Evolutionary conservation across 306 rosid species (phyloP).

Genomic region (Crotalaria pallida): DNA sequence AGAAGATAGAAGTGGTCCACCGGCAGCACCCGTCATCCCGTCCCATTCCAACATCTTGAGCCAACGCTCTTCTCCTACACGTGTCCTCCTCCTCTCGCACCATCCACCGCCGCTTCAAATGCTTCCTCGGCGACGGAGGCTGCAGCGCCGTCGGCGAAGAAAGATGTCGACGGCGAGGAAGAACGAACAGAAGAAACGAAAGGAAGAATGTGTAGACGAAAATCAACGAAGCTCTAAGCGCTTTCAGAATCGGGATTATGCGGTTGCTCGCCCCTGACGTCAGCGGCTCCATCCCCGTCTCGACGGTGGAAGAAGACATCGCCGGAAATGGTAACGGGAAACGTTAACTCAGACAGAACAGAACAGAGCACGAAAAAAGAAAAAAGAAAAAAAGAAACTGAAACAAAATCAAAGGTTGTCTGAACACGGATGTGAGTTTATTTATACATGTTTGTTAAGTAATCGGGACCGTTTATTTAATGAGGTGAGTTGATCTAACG

Average conservation of each 20-base stretch:
- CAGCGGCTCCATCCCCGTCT: slow-evolving; percentile 71
- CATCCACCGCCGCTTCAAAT: slow-evolving; percentile 46
- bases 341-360: background rate
- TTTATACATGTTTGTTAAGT: background rate
- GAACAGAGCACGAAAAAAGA: too few relatives aligned
- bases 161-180: slow-evolving; percentile 56
- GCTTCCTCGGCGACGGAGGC: slow-evolving; percentile 43
- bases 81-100: slow-evolving; percentile 83
- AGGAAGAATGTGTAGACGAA: slow-evolving; percentile 58
- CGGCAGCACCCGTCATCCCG: slow-evolving; percentile 43
- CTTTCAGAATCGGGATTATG: slow-evolving; percentile 73
- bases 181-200: slow-evolving; percentile 46
- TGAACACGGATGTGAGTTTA: background rate
- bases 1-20: slow-evolving; percentile 60
- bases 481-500: background rate
- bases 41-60: slow-evolving; percentile 60
- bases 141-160: slow-evolving; percentile 1
- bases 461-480: background rate
- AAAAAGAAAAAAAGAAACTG: background rate
- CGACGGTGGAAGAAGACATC: slow-evolving; percentile 52
- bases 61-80: slow-evolving; percentile 63
- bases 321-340: background rate
- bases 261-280: slow-evolving; percentile 99
- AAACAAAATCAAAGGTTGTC: background rate
- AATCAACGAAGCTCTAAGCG: slow-evolving; percentile 48